Evolutionary conservation across 176 grass and related monocot species (phyloP), one percentile per base, ranked within the genome.

Genomic region (Coix lacrymajobi): DNA sequence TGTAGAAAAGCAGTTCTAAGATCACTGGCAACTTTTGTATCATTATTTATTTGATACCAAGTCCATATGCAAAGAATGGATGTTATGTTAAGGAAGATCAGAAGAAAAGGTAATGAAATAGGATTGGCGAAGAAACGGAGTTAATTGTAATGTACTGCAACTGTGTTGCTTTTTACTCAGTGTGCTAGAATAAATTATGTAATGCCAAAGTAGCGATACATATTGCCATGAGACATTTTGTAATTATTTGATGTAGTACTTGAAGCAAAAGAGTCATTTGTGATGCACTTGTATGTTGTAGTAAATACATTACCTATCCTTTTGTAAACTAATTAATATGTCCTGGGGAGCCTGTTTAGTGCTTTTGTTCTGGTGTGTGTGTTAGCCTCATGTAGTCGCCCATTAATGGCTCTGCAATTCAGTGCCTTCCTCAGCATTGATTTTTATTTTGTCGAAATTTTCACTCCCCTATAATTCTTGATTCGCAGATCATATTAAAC

Each of bases 401-500:
- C 56, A 58, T 84, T 85, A 54, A n/a, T n/a, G n/a, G n/a, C n/a
- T n/a, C n/a, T n/a, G n/a, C n/a, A n/a, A n/a, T n/a, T n/a, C n/a
- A n/a, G n/a, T n/a, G n/a, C n/a, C n/a, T n/a, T n/a, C n/a, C n/a
- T 13, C 40, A 12, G 16, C 33, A 30, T 31, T 45, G 49, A 29
- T 75, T 14, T 51, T 11, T 80, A 68, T 69, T 45, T 79, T 51
- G 13, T 76, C 49, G 70, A 31, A 80, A 48, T 51, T 56, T 63
- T 81, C 40, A 79, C 63, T 66, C 52, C 40, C 62, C 61, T 38
- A 72, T 60, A 66, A 39, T 85, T 51, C 17, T 88, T 30, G 3
- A 61, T 73, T 45, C 65, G 66, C 91, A 98, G 96, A 98, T 98
- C 63, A 88, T 98, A 85, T 84, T 98, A 62, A 98, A 93, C 89